phyloP scores from a whole-genome alignment of 352 stramenopile species.

The Phytophthora pseudosyringae region DNA sequence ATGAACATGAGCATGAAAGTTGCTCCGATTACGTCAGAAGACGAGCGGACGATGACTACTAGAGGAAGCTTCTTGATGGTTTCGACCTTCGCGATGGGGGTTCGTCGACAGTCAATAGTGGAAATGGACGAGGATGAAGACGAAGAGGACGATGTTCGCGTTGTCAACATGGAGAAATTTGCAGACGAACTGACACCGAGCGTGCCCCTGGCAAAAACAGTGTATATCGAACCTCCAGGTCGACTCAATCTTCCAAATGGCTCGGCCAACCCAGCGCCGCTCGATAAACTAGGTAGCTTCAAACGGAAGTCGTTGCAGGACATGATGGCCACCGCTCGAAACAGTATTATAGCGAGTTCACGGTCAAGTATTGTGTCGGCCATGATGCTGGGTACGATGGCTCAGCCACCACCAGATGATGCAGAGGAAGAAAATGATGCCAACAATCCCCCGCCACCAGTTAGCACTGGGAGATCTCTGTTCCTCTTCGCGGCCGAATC shows the following conservation, averaged over 20 bases:
- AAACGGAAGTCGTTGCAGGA: conserved; percentile 15
- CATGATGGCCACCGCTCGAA: conserved; percentile 16
- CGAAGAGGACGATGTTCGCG: conserved; percentile 48
- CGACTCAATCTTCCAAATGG: conserved; percentile 6
- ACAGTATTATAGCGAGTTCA: conserved; percentile 24
- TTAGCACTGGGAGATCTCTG: conserved; percentile 35
- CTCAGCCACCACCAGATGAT: conserved; percentile 2
- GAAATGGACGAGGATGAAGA: conserved; percentile 41
- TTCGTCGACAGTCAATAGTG: conserved; percentile 28
- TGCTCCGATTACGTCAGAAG: conserved; percentile 28
- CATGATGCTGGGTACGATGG: conserved; percentile 12
- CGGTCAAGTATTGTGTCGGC: conserved; percentile 19
- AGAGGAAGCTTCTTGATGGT: conserved; percentile 24
- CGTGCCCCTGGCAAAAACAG: conserved; percentile 28
- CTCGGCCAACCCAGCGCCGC: background rate
- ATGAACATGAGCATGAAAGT: conserved; percentile 73
- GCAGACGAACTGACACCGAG: conserved; percentile 35
- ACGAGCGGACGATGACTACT: conserved; percentile 21
- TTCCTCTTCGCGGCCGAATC: conserved; percentile 61
- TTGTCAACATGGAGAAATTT: conserved; percentile 40
- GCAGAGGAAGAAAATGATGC: conserved; percentile 9
- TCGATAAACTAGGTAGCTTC: background rate
- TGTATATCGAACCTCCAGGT: conserved; percentile 26
- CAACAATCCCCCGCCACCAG: background rate
- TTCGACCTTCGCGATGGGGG: conserved; percentile 17